Base-by-base conservation (phyloP, 2,329 filamentous ascomycete species). In the Hymenoscyphus infarciens region DNA sequence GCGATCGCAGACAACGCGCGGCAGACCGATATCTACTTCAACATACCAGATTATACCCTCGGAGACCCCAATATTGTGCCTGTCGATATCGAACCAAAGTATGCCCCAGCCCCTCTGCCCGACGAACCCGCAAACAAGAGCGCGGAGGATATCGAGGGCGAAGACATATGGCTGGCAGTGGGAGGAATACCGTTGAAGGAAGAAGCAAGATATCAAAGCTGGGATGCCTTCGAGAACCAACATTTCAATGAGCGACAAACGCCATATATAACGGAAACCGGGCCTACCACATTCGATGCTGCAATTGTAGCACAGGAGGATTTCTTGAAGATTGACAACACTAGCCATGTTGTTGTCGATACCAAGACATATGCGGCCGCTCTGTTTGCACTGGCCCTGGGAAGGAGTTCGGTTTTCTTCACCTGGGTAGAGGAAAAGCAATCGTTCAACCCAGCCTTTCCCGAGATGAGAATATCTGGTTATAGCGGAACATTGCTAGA, bases 321-420 rank as follows among this genome's bases (percentile, higher is more conserved):
- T 64, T 78, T 74, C 60, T 70, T 80, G 38, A 68, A 68, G 45
- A 68, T 78, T 35, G 72, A 67, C 55, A 80, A 80, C 38, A 70
- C 71, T 7, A 70, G 76, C 2, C 72, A 78, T 5, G 73, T 77
- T 13, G 71, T 83, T 11, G 73, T 87, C 2, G 78, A 84, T 57
- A 74, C 78, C 1, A 77, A 74, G 22, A 72, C 77, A 5, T 88
- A 85, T 70, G 75, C 80, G 57, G 74, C 80, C 19, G 87, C 86
- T 11, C 77, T 94, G 0, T 78, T 89, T 64, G 83, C 86, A 13
- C 77, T 94, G 1, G 84, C 86, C 0, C 81, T 92, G 5, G 91
- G 90, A 0, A 82, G 89, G 56, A 87, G 86, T 45, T 93, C 90
- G 0, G 79, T 89, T 1, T 82, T 95, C 38, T 95, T 91, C 73